Conservation (phyloP, 1,139 yeast species). For the Saccharomyces hybrid region DNA sequence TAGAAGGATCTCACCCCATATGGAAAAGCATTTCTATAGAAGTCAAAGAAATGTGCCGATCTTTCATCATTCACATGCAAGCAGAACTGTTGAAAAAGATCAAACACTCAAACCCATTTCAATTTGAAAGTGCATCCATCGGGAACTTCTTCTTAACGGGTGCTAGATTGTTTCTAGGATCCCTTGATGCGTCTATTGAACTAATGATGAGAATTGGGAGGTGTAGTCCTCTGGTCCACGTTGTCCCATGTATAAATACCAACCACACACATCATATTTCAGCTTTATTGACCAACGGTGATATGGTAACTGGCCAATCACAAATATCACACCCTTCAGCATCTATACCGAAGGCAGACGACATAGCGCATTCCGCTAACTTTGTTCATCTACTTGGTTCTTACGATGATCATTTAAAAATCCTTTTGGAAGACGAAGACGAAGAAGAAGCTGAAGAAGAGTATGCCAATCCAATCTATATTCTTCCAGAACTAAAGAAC, state of each 20-base stretch:
- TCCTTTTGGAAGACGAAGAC: not conserved
- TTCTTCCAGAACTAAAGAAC: conserved; percentile 68
- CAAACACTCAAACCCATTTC: conserved; percentile 48
- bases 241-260: conserved; percentile 77
- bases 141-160: conserved; percentile 85
- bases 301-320: conserved; percentile 83
- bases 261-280: conserved; percentile 83
- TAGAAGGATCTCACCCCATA: conserved; percentile 67
- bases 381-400: not conserved
- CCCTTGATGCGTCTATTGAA: conserved; percentile 78
- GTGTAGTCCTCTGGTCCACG: conserved; percentile 47
- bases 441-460: conserved; percentile 37
- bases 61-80: conserved; percentile 73
- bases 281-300: conserved; percentile 63
- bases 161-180: conserved; percentile 72
- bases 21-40: conserved; percentile 61
- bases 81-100: conserved; percentile 68
- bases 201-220: conserved; percentile 60
- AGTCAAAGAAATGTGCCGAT: conserved; percentile 64
- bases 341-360: conserved; percentile 8
- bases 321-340: conserved; percentile 79
- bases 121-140: conserved; percentile 70
- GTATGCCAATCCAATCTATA: conserved; percentile 51
- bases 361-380: not conserved
- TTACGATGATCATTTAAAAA: not conserved